Evolutionary conservation across 345 rosid genomes (phyloP).

Genomic region (Moringa oleifera): DNA sequence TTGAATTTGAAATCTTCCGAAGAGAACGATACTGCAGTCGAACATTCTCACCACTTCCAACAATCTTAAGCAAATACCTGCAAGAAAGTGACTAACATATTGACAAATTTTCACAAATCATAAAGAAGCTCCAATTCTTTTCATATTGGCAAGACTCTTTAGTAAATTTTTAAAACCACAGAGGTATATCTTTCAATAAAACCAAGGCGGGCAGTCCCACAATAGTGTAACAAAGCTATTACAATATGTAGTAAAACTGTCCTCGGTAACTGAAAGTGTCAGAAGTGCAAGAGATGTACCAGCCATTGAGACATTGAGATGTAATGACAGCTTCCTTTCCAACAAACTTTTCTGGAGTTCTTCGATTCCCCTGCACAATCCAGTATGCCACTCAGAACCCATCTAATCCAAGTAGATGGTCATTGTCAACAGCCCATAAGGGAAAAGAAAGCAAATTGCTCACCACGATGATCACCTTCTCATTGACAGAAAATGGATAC

Average conservation of each 20-base stretch:
- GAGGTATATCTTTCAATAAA: neutral
- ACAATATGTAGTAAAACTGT: too few relatives aligned
- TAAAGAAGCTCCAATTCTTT: too few relatives aligned
- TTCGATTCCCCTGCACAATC: constrained; percentile 72
- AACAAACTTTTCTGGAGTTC: constrained; percentile 94
- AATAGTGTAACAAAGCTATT: too few relatives aligned
- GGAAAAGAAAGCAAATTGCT: constrained; percentile 3
- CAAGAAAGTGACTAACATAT: neutral
- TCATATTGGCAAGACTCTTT: neutral
- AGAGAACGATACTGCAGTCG: constrained; percentile 97
- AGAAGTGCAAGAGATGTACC: constrained; percentile 39
- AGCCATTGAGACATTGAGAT: constrained; percentile 98
- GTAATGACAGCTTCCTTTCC: constrained; percentile 97
- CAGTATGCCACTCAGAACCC: constrained; percentile 16
- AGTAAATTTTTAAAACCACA: neutral
- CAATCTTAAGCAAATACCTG: constrained; percentile 84
- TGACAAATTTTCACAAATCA: neutral
- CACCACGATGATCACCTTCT: constrained; percentile 95
- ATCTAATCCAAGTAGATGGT: neutral
- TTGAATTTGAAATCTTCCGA: constrained; percentile 39
- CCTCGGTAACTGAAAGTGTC: neutral
- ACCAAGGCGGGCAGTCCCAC: neutral
- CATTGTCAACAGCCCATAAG: neutral
- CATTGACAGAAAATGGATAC: constrained; percentile 87
- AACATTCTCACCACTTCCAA: constrained; percentile 77